A percentile compares a stretch with the other conserved stretches of the same genome.
Conservation (phyloP, 176 grass and related monocot species). For the Zea mays region Zm-B73-REFERENCE-NAM-5.0 NC_050102.1:145929001-145929500, state of each 20-base stretch:
- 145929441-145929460: background rate
- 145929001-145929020: slow-evolving; percentile 89
- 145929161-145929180: slow-evolving; percentile 65
- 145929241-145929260: slow-evolving; percentile 8
- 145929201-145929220: background rate
- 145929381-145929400: background rate
- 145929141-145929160: slow-evolving; percentile 73
- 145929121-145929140: slow-evolving; percentile 87
- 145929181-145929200: slow-evolving; percentile 25
- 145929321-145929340: background rate
- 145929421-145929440: slow-evolving; percentile 10
- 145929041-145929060: slow-evolving; percentile 87
- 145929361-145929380: background rate
- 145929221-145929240: background rate
- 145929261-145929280: background rate
- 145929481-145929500: slow-evolving; percentile 17
- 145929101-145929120: slow-evolving; percentile 89
- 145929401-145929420: slow-evolving; percentile 11
- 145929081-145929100: slow-evolving; percentile 89
- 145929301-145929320: slow-evolving; percentile 7
- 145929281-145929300: slow-evolving; percentile 10
- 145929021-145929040: slow-evolving; percentile 81
- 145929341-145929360: slow-evolving; percentile 11
- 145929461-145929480: slow-evolving; percentile 3
- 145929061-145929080: slow-evolving; percentile 79